Evolutionary conservation across 1,139 yeast species (phyloP).

Genomic region (Blastobotrys malaysiensis): DNA sequence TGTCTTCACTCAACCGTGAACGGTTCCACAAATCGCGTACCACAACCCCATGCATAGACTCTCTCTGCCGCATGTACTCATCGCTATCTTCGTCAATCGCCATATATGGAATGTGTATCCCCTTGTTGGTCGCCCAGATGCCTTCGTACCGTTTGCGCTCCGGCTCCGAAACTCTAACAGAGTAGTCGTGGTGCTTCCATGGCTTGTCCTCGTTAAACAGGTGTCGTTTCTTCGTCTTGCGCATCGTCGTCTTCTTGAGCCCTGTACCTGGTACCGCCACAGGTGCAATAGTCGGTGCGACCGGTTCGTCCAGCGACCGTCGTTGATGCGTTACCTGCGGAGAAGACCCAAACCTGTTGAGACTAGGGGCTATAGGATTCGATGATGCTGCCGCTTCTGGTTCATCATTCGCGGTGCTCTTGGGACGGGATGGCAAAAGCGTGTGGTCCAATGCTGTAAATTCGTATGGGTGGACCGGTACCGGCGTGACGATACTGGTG

Average conservation of each 20-base stretch:
- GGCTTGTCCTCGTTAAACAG: constrained; percentile 86
- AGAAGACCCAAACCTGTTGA: background rate
- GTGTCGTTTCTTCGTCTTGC: constrained; percentile 49
- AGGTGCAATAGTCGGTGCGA: background rate
- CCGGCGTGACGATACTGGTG: background rate
- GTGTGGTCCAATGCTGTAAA: background rate
- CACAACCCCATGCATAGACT: constrained; percentile 57
- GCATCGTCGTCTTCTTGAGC: constrained; percentile 47
- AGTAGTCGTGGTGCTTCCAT: constrained; percentile 81
- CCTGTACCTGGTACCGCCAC: background rate
- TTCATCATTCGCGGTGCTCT: background rate
- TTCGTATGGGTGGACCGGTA: background rate
- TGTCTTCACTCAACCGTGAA: constrained; percentile 61
- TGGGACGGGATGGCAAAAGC: background rate
- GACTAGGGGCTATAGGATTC: background rate
- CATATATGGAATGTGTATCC: constrained; percentile 45
- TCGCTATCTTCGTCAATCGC: constrained; percentile 16
- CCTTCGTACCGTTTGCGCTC: constrained; percentile 90
- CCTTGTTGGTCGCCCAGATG: constrained; percentile 85
- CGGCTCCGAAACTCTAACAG: constrained; percentile 53
- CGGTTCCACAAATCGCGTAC: constrained; percentile 78
- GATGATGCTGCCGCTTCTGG: background rate
- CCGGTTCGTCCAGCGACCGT: background rate
- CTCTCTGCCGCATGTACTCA: constrained; percentile 18
- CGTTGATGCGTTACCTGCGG: background rate